These are phyloP conservation scores for Auriculariales sp. DNA, from an alignment of 768 basidiomycete species.

Conservation along the genomic window DNA sequence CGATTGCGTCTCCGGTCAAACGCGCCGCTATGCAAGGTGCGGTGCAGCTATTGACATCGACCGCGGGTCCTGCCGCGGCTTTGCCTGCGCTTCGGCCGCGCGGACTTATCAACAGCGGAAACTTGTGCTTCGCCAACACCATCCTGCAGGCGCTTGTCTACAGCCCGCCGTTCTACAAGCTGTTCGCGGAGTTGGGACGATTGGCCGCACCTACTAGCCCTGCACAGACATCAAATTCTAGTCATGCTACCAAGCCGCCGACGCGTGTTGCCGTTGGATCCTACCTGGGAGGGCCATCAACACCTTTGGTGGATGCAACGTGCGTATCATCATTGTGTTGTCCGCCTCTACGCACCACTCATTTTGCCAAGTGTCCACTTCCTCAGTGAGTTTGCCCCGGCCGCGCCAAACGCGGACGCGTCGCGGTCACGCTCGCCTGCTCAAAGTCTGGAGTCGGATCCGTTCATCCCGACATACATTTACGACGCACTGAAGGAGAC, in stretches of 20 bases:
- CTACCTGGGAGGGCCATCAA: not conserved
- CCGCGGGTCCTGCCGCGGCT: conserved; percentile 7
- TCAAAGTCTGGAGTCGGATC: conserved; percentile 25
- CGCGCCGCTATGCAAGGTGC: conserved; percentile 37
- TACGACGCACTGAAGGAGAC: conserved; percentile 91
- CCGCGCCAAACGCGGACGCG: conserved; percentile 22
- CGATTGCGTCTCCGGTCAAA: conserved; percentile 25
- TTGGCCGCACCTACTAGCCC: conserved; percentile 20
- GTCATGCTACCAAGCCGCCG: conserved; percentile 17
- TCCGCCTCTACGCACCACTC: not conserved
- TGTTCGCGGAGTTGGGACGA: conserved; percentile 61
- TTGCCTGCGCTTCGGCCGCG: conserved; percentile 40
- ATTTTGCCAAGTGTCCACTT: conserved; percentile 38
- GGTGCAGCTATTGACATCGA: conserved; percentile 25
- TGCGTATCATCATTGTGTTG: conserved; percentile 11
- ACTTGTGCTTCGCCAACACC: conserved; percentile 96
- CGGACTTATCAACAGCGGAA: conserved; percentile 86
- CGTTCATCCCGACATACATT: conserved; percentile 73
- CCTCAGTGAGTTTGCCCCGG: conserved; percentile 53
- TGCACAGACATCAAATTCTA: not conserved
- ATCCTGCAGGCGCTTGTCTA: conserved; percentile 85
- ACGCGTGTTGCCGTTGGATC: conserved; percentile 33
- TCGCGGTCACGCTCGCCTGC: not conserved
- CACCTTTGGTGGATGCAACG: conserved; percentile 28
- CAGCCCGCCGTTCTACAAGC: conserved; percentile 68